Conservation (phyloP, 768 basidiomycete genomes). For the Exidia glandulosa region DNA sequence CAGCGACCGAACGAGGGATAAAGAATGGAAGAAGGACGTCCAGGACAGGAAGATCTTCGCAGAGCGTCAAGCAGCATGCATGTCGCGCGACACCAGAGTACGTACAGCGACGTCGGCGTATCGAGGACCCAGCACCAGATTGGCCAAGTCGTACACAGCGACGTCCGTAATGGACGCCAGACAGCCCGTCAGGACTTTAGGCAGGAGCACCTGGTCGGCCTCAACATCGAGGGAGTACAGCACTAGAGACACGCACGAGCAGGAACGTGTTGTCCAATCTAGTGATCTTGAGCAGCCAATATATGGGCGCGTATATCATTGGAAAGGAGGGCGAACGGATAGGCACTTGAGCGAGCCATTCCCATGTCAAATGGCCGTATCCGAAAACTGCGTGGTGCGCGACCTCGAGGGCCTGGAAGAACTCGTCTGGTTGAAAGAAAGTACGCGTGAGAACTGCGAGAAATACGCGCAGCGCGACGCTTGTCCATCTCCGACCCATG, state of each 20-base stretch:
- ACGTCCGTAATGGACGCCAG: constrained; percentile 77
- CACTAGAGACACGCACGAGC: constrained; percentile 43
- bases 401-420: constrained; percentile 88
- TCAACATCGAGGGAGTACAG: constrained; percentile 3
- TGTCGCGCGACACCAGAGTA: constrained; percentile 6
- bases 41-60: constrained; percentile 66
- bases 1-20: constrained; percentile 76
- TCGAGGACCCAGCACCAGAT: constrained; percentile 41
- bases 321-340: constrained; percentile 80
- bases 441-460: constrained; percentile 66
- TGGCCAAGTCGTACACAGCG: constrained; percentile 52
- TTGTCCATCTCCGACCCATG: neutral
- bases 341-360: constrained; percentile 66
- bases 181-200: constrained; percentile 62
- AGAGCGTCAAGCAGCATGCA: neutral
- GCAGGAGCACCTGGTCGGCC: constrained; percentile 52
- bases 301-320: constrained; percentile 66
- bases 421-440: constrained; percentile 96
- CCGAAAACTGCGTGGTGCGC: constrained; percentile 85
- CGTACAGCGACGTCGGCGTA: constrained; percentile 56
- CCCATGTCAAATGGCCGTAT: constrained; percentile 91
- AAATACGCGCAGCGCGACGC: constrained; percentile 37
- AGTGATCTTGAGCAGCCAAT: constrained; percentile 51
- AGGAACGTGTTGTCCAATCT: constrained; percentile 43
- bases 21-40: constrained; percentile 77